phyloP scores from a whole-genome alignment of 768 basidiomycete genomes.

The Mycena amicta region DNA sequence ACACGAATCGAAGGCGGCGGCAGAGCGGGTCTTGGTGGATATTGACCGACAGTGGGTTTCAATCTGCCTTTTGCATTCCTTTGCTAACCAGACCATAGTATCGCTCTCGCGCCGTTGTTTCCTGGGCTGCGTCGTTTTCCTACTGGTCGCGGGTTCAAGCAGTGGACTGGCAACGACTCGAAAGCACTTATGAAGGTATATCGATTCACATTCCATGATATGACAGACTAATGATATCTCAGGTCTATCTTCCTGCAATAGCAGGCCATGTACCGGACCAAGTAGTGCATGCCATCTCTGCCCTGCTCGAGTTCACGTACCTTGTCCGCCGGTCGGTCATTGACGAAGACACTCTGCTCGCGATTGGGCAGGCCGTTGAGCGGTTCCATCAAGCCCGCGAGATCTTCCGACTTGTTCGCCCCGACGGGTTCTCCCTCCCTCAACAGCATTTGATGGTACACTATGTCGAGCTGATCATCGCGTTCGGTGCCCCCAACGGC shows the following conservation, averaged over 20 bases:
- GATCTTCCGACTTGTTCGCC: slow-evolving; percentile 6
- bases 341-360: slow-evolving; percentile 5
- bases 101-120: slow-evolving; percentile 19
- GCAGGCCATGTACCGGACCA: slow-evolving; percentile 31
- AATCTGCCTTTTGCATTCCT: neutral
- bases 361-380: slow-evolving; percentile 18
- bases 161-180: slow-evolving; percentile 38
- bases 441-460: slow-evolving; percentile 29
- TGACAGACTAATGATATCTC: neutral
- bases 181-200: slow-evolving; percentile 37
- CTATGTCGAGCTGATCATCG: slow-evolving; percentile 20
- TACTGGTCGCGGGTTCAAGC: slow-evolving; percentile 28
- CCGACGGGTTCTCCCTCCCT: slow-evolving; percentile 25
- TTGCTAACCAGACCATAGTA: slow-evolving; percentile 6
- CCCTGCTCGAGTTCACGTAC: slow-evolving; percentile 35
- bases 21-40: slow-evolving; percentile 3
- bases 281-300: slow-evolving; percentile 27
- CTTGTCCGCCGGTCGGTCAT: slow-evolving; percentile 28
- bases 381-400: slow-evolving; percentile 32
- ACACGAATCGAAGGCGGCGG: slow-evolving; percentile 1
- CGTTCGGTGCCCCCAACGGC: slow-evolving; percentile 27
- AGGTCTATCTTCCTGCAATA: slow-evolving; percentile 36
- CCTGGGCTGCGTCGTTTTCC: slow-evolving; percentile 27
- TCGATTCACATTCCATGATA: slow-evolving; percentile 1
- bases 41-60: slow-evolving; percentile 10